Base-by-base conservation (phyloP, 768 basidiomycete genomes). In the Lactarius sp. region DNA sequence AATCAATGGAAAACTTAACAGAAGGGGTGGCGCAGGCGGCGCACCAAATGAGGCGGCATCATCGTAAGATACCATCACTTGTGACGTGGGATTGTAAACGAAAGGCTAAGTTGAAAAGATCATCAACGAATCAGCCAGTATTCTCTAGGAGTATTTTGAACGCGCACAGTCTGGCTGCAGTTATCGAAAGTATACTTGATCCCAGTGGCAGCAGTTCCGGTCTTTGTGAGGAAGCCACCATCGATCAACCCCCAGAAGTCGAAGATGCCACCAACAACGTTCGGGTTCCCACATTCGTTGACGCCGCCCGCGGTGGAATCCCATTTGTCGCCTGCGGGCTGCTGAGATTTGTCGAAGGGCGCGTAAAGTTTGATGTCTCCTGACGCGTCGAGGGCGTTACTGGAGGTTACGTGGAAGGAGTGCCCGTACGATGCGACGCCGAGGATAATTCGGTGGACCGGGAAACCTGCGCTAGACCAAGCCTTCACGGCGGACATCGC, bases 361-460 rank as follows among this genome's bases (percentile, higher is more conserved):
- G 68, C 53, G 39, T 65, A 66, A 3, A 56, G 18, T 6, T 51
- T 61, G 12, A 69, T 49, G 6, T 20, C 31, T 27, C 37, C 59
- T 14, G 70, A 69, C 14, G 68, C 64, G 16, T 68, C 63, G 0
- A 44, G 14, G 42, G 42, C 42, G 18, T 18, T 44, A 44, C 61
- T 79, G 71, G 2, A 82, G 81, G 41, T 69, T 44, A 81, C 78
- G 16, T 67, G 37, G 77, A 78, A 94, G 53, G 87, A 83, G 75
- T 91, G 16, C 2, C 90, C 92, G 74, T 92, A 95, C 27, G 86
- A 78, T 16, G 94, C 85, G 1, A 95, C 85, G 58, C 93, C 94
- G 13, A 98, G 84, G 27, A 93, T 82, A 66, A 97, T 84, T 77
- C 88, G 75, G 61, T 71, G 74, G 6, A 80, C 77, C 31, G 92